Percentiles rank a stretch among this genome's conserved stretches.
Conservation (phyloP, 352 stramenopile species). For the Phytophthora sp. region DNA sequence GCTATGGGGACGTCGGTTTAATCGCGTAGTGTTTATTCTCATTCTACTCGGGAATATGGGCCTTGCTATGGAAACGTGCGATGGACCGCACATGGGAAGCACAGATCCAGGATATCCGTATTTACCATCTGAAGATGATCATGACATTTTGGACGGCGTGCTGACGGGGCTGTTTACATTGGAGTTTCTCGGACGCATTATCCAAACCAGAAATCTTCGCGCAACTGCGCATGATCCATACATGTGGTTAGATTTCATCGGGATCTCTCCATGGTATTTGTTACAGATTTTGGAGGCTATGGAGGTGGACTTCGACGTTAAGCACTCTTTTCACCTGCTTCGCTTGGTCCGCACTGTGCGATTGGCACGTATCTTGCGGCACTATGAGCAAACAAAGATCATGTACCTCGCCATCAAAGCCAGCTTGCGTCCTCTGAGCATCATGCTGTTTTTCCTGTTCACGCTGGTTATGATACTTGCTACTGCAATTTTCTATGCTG, state of each 20-base stretch:
- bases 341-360: conserved; percentile 60
- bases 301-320: conserved; percentile 4
- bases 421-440: conserved; percentile 60
- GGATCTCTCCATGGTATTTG: conserved; percentile 65
- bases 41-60: conserved; percentile 57
- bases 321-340: conserved; percentile 47
- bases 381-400: conserved; percentile 68
- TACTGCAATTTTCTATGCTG: conserved; percentile 75
- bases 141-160: conserved; percentile 44
- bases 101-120: conserved; percentile 67
- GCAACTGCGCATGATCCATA: conserved; percentile 44
- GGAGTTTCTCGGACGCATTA: conserved; percentile 52
- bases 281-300: conserved; percentile 32
- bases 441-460: conserved; percentile 81
- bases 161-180: conserved; percentile 63
- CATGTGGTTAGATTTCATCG: conserved; percentile 62
- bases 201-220: conserved; percentile 34
- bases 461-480: conserved; percentile 78
- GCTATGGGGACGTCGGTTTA: conserved; percentile 40
- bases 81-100: conserved; percentile 57
- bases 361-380: conserved; percentile 56
- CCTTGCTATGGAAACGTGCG: conserved; percentile 68
- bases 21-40: conserved; percentile 54
- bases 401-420: conserved; percentile 59
- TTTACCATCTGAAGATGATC: conserved; percentile 43